A percentile compares a stretch with the other conserved stretches of the same genome.
These are phyloP conservation scores for Solanum bulbocastanum DNA, from an alignment of 257 asterid species.

Conservation along the genomic window DNA sequence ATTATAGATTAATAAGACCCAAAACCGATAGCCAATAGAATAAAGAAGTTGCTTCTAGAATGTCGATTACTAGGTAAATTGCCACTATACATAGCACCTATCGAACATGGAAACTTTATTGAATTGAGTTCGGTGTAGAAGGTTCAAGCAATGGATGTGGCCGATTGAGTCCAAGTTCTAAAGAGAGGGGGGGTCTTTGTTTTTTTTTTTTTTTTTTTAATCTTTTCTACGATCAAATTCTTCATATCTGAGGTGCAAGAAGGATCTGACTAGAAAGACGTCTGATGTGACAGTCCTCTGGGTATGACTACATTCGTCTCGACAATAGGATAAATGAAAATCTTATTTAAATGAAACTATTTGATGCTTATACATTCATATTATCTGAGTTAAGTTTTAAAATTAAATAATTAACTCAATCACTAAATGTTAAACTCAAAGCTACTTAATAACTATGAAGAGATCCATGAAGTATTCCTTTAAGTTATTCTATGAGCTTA, in stretches of 20 bases:
- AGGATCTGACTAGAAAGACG: too few species aligned
- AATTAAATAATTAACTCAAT: not conserved
- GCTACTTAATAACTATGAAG: not conserved
- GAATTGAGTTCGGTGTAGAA: not conserved
- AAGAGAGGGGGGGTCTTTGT: not conserved
- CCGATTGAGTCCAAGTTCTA: not conserved
- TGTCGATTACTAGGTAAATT: not conserved
- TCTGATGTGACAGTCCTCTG: too few species aligned
- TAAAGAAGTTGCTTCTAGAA: not conserved
- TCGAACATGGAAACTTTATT: not conserved
- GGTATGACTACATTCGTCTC: too few species aligned
- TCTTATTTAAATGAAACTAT: too few species aligned
- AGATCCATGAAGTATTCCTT: not conserved
- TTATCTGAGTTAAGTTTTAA: not conserved
- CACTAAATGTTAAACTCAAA: not conserved
- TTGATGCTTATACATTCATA: not conserved
- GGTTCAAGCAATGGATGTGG: not conserved
- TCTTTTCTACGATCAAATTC: not conserved
- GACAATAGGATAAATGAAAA: too few species aligned
- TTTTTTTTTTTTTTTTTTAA: too few species aligned
- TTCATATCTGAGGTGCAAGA: too few species aligned
- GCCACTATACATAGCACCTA: not conserved
- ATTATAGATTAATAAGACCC: not conserved
- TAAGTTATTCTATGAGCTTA: not conserved
- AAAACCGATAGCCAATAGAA: not conserved